Evolutionary conservation across 139 green algal genomes (phyloP).

Genomic region (Picochlorum sp.): DNA sequence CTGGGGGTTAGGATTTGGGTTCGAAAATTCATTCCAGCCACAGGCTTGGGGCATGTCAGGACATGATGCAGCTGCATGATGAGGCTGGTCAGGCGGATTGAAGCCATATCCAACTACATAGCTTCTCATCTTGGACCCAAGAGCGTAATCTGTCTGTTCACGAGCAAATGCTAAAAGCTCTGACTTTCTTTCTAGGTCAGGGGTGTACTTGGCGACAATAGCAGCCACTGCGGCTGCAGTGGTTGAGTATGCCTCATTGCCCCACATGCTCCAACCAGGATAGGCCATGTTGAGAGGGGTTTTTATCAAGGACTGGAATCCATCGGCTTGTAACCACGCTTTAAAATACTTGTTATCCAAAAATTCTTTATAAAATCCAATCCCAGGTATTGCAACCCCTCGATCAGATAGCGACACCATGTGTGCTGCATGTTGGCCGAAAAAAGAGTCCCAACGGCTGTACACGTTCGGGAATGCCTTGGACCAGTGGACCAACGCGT

Average conservation of each 20-base stretch:
- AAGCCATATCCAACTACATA: constrained; percentile 29
- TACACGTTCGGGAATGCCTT: constrained; percentile 3
- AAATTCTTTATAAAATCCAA: constrained; percentile 6
- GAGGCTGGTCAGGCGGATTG: constrained; percentile 9
- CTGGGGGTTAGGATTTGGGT: background rate
- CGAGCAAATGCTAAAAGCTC: constrained; percentile 1
- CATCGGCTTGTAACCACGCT: constrained; percentile 3
- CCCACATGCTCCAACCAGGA: constrained; percentile 5
- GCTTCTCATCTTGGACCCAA: constrained; percentile 14
- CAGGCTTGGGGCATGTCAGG: constrained; percentile 6
- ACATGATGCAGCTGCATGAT: constrained; percentile 35
- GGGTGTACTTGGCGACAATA: background rate
- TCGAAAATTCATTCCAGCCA: background rate
- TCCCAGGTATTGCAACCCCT: background rate
- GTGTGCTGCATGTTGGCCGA: background rate
- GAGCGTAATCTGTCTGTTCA: constrained; percentile 30
- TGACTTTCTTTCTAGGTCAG: background rate
- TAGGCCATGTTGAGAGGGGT: constrained; percentile 4
- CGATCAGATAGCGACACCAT: constrained; percentile 3
- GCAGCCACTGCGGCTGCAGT: background rate
- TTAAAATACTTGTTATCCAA: constrained; percentile 8
- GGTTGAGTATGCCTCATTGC: constrained; percentile 12
- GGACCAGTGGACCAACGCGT: constrained; percentile 1
- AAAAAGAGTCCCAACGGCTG: constrained; percentile 9
- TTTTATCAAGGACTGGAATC: constrained; percentile 3